Percentiles rank a stretch among this genome's conserved stretches.
Conservation (phyloP, 371 early-diverging fungal species). For the Rhizopus delemar region DNA sequence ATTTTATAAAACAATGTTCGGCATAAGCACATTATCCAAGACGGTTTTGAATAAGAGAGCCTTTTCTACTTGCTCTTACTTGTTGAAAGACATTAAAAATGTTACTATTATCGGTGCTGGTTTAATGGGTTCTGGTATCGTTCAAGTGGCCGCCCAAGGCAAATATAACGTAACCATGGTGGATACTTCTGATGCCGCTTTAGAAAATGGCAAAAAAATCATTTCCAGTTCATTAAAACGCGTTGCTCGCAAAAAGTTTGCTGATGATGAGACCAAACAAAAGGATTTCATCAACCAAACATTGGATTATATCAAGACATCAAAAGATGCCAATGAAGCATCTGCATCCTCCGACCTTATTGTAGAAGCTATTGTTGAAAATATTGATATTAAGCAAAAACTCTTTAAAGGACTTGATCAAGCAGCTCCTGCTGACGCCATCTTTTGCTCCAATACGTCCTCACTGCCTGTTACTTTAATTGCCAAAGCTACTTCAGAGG, state of each 20-base stretch:
- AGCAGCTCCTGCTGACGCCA: constrained; percentile 70
- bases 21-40: not conserved
- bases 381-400: constrained; percentile 81
- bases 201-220: constrained; percentile 78
- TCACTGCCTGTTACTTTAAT: constrained; percentile 85
- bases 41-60: constrained; percentile 1
- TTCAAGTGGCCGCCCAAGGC: constrained; percentile 89
- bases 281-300: constrained; percentile 66
- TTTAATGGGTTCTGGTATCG: constrained; percentile 95
- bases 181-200: constrained; percentile 71
- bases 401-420: constrained; percentile 74
- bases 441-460: constrained; percentile 92
- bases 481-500: constrained; percentile 63
- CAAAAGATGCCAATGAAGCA: constrained; percentile 64
- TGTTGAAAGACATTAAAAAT: constrained; percentile 49
- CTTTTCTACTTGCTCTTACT: constrained; percentile 28
- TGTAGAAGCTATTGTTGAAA: constrained; percentile 95
- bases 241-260: constrained; percentile 87
- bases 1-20: not conserved
- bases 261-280: constrained; percentile 67
- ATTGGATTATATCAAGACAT: constrained; percentile 61
- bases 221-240: constrained; percentile 80
- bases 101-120: constrained; percentile 81
- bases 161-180: constrained; percentile 86
- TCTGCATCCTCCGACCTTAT: constrained; percentile 70